Percentiles rank a stretch among this genome's conserved stretches.
Conservation (phyloP, 345 rosid species). For the Melaleuca alternifolia region DNA sequence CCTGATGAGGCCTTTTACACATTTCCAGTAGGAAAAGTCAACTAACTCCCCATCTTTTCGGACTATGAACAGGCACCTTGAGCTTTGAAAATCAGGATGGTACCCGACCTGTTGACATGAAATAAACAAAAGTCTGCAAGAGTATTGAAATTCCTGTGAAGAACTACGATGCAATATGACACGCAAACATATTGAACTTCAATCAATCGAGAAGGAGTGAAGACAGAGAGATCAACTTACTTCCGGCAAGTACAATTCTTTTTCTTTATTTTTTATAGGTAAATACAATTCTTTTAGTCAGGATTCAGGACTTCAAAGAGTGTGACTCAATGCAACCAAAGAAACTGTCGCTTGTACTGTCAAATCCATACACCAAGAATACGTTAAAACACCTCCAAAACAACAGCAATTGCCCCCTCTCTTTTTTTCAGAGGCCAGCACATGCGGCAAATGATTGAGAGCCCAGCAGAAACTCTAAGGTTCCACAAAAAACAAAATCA, state of each 20-base stretch:
- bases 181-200: neutral
- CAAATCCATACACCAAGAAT: neutral
- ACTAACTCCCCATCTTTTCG: constrained; percentile 65
- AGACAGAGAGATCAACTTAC: neutral
- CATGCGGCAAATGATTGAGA: neutral
- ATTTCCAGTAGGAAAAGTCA: constrained; percentile 97
- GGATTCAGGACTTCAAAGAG: neutral
- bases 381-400: neutral
- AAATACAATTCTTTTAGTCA: neutral
- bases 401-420: neutral
- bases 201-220: neutral
- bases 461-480: neutral
- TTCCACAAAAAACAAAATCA: neutral
- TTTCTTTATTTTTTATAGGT: neutral
- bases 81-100: constrained; percentile 76
- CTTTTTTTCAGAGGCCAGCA: neutral
- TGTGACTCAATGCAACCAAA: neutral
- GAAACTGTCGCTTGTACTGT: neutral
- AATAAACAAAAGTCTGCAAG: neutral
- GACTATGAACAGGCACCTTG: constrained; percentile 77
- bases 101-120: constrained; percentile 50
- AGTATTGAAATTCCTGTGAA: neutral
- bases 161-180: neutral
- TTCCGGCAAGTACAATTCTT: neutral
- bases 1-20: constrained; percentile 84